A percentile compares a stretch with the other conserved stretches of the same genome.
Conservation (phyloP, 331 rosid genomes). For the Malus hybrid region DNA sequence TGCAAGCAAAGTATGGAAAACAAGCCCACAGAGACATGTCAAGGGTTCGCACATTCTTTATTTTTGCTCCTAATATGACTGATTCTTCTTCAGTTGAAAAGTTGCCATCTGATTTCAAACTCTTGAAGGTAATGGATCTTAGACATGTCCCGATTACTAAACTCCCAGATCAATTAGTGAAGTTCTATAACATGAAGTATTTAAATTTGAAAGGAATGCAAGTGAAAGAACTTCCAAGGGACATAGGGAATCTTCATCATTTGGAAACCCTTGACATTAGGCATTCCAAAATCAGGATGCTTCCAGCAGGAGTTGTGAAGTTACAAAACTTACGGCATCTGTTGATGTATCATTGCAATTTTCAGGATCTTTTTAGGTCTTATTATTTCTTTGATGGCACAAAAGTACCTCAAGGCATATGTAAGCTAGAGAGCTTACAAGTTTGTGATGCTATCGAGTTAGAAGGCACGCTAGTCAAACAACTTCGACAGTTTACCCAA, state of each 20-base stretch:
- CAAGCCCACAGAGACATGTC: neutral
- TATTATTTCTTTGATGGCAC: neutral
- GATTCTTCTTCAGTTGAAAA: neutral
- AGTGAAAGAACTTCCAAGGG: neutral
- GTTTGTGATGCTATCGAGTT: neutral
- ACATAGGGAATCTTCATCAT: neutral
- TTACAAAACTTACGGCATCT: neutral
- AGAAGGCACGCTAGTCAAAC: neutral
- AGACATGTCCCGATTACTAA: neutral
- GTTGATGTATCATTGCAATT: neutral
- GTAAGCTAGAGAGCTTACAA: neutral
- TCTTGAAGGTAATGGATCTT: neutral
- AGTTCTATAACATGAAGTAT: neutral
- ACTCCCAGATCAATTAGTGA: neutral
- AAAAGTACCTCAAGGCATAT: neutral
- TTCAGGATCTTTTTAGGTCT: neutral
- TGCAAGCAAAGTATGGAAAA: neutral
- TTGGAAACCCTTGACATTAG: slow-evolving; percentile 3
- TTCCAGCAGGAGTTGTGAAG: neutral
- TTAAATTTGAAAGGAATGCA: neutral
- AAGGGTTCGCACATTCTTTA: neutral
- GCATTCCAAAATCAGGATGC: neutral
- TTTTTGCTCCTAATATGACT: neutral
- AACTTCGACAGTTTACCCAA: neutral
- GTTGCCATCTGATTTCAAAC: neutral